Conservation (phyloP, 1,284 basidiomycete genomes). For the Rhodotorula sp. region DNA sequence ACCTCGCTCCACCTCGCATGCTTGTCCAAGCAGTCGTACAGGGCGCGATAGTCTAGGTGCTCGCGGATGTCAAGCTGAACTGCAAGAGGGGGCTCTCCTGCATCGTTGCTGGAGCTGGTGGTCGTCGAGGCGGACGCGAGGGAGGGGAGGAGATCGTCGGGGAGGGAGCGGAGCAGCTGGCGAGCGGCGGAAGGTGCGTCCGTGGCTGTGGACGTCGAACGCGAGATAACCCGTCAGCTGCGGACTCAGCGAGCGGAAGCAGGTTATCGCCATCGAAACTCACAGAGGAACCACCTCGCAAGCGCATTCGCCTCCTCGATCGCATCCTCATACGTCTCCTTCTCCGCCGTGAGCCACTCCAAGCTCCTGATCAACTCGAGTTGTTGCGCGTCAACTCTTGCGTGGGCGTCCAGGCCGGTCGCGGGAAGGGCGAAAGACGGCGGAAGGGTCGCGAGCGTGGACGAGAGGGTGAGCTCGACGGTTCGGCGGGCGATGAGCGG, state of each 20-base stretch:
- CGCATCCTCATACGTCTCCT: constrained; percentile 71
- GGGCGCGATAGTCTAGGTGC: constrained; percentile 51
- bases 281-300: constrained; percentile 81
- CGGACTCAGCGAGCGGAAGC: too few species aligned
- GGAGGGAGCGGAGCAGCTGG: constrained; percentile 64
- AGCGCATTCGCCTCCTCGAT: constrained; percentile 81
- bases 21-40: constrained; percentile 48
- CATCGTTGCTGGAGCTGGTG: too few species aligned
- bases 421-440: constrained; percentile 2
- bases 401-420: constrained; percentile 38
- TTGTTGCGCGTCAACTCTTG: constrained; percentile 57
- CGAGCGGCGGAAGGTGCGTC: constrained; percentile 72
- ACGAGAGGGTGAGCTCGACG: constrained; percentile 71
- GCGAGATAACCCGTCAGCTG: neutral
- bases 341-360: constrained; percentile 80
- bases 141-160: constrained; percentile 60
- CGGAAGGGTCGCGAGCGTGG: constrained; percentile 47
- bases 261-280: constrained; percentile 35
- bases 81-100: constrained; percentile 52
- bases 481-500: constrained; percentile 75
- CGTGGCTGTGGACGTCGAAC: constrained; percentile 55
- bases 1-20: constrained; percentile 39
- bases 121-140: constrained; percentile 49
- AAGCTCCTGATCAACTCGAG: constrained; percentile 71
- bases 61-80: constrained; percentile 56